Conservation (phyloP, 441 rosid genomes). For the Populus hybrid region DNA sequence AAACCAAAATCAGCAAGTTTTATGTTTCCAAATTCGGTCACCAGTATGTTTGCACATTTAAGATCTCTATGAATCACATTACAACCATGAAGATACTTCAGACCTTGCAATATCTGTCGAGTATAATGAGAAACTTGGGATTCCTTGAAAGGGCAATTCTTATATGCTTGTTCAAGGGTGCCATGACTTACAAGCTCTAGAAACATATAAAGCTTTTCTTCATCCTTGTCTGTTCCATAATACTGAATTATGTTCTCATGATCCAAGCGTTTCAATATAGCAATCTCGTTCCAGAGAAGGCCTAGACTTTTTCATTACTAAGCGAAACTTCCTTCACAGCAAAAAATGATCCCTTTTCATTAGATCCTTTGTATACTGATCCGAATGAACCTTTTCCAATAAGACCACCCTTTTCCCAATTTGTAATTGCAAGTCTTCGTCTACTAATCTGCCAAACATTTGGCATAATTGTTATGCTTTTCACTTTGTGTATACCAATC, state of each 20-base stretch:
- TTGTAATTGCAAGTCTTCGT: too few species aligned
- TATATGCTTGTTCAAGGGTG: neutral
- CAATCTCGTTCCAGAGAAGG: neutral
- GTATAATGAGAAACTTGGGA: neutral
- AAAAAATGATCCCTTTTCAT: fast-evolving
- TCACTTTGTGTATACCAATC: too few species aligned
- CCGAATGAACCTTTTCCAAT: neutral
- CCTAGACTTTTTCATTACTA: fast-evolving
- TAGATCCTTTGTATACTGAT: neutral
- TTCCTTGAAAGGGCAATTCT: neutral
- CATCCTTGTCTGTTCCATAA: neutral
- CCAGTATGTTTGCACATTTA: conserved; percentile 2
- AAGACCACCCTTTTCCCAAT: neutral
- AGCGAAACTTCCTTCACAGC: neutral
- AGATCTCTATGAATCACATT: neutral
- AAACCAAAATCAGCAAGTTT: conserved; percentile 2
- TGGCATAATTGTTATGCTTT: too few species aligned
- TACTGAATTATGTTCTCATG: conserved; percentile 1
- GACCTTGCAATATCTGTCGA: neutral
- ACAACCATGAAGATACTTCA: neutral
- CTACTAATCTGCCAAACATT: too few species aligned
- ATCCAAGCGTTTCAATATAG: neutral
- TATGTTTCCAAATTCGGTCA: neutral
- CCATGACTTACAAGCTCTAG: neutral
- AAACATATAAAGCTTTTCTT: neutral